A percentile compares a stretch with the other conserved stretches of the same genome.
phyloP scores from a whole-genome alignment of 2,329 filamentous ascomycete genomes.

The Fusarium austroafricanum region DNA sequence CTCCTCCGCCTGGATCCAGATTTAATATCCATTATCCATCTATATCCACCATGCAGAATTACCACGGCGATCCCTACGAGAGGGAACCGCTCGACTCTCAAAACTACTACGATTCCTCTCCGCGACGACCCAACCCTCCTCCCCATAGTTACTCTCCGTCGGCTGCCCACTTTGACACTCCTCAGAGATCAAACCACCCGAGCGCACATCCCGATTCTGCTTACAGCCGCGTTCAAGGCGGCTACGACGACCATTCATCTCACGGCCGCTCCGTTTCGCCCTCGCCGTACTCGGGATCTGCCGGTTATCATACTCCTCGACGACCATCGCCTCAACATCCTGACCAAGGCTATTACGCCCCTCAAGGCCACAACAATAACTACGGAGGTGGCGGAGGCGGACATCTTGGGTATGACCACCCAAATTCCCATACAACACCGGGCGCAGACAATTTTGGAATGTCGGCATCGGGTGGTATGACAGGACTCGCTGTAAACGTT shows the following conservation, averaged over 20 bases:
- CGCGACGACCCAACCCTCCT: constrained; percentile 37
- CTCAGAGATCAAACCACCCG: constrained; percentile 38
- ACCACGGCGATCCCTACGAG: constrained; percentile 51
- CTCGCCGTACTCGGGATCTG: constrained; percentile 39
- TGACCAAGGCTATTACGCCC: constrained; percentile 38
- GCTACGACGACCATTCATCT: constrained; percentile 38
- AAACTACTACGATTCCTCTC: constrained; percentile 41
- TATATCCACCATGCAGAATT: constrained; percentile 48
- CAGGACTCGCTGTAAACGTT: constrained; percentile 74
- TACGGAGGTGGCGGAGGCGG: constrained; percentile 39
- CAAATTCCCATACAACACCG: constrained; percentile 57
- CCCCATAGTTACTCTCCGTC: constrained; percentile 40
- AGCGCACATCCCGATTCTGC: constrained; percentile 43
- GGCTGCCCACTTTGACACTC: constrained; percentile 46
- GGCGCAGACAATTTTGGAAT: constrained; percentile 76
- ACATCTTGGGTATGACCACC: constrained; percentile 42
- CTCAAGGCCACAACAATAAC: constrained; percentile 30
- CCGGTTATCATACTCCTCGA: constrained; percentile 38
- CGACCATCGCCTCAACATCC: constrained; percentile 35
- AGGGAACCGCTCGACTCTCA: constrained; percentile 51
- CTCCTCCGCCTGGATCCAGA: constrained; percentile 29
- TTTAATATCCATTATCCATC: constrained; percentile 24
- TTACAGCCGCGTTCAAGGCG: constrained; percentile 33
- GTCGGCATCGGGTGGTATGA: constrained; percentile 72
- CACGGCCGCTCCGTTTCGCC: constrained; percentile 28